Conservation (phyloP, 75 land plant genomes). For the Pinus taeda region DNA sequence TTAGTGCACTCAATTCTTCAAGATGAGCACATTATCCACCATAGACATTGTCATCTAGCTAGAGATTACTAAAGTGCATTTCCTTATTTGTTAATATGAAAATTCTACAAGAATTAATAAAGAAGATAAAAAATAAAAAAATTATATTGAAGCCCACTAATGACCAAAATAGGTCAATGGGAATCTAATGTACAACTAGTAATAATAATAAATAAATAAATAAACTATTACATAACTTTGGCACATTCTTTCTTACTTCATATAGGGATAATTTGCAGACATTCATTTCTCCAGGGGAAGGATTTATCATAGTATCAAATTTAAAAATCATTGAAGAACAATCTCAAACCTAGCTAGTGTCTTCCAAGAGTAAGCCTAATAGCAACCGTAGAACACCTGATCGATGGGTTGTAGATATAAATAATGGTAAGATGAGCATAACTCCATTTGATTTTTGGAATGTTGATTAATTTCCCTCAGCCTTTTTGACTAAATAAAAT, state of each 20-base stretch:
- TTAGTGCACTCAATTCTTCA: slow-evolving; percentile 78
- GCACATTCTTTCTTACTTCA: not conserved
- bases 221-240: too few relatives aligned
- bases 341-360: slow-evolving; percentile 53
- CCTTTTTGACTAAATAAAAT: slow-evolving; percentile 66
- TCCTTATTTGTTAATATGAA: not conserved
- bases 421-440: slow-evolving; percentile 61
- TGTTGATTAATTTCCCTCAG: slow-evolving; percentile 73
- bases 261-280: not conserved
- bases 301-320: not conserved
- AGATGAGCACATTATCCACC: slow-evolving; percentile 65
- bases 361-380: slow-evolving; percentile 81
- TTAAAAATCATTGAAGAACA: not conserved
- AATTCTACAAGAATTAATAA: not conserved
- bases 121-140: not conserved
- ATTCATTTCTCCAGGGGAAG: not conserved
- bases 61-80: not conserved
- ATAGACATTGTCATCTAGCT: not conserved
- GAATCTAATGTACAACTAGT: too few relatives aligned
- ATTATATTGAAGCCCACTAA: too few relatives aligned
- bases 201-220: too few relatives aligned
- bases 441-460: slow-evolving; percentile 78
- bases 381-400: slow-evolving; percentile 71
- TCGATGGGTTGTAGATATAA: slow-evolving; percentile 67
- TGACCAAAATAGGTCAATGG: too few relatives aligned